Base-by-base conservation (phyloP, 2,329 filamentous ascomycete species). In the Laburnicola sp. region DNA sequence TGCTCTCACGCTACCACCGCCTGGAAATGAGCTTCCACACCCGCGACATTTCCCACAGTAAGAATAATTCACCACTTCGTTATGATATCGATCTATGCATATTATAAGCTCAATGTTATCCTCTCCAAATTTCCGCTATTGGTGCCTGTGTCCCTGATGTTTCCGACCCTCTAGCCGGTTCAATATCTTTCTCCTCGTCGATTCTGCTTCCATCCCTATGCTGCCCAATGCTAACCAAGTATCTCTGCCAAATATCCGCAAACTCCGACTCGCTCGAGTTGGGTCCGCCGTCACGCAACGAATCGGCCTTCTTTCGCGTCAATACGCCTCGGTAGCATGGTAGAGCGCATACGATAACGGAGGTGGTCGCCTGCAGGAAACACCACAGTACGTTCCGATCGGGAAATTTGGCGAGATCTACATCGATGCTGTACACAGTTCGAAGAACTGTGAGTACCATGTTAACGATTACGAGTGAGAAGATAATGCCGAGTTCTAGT, bases 341-440 rank as follows among this genome's bases (percentile, higher is more conserved):
- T 11, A 54, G 27, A 16, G 54, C 51, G 41, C 51, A 54, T 6
- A 57, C 48, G 6, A 51, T 54, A 30, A 57, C 51, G 3, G 48
- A 45, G 27, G 54, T 52, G 3, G 40, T 52, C 3, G 51, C 40
- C 21, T 54, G 44, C 4, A 49, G 38, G 7, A 54, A 23, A 6
- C 11, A 11, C 54, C 54, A 54, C 3, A 57, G 11, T 21, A 26
- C 31, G 27, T 51, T 41, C 22, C 21, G 22, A 22, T 47, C 35
- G 6, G 23, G 22, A 9, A n/a, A 28, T 7, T 30, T 21, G n/a
- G 23, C 2, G 3, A 42, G 39, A 8, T 26, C 27, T 11, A 9
- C 7, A 3, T 10, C 9, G 2, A 40, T 11, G 9, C 27, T 41
- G 35, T 46, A 52, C 11, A 56, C 41, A n/a, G 40, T 49, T 2